Conservation (phyloP, 225 moss, liverwort and hornwort species). For the Bryum argenteum region DNA sequence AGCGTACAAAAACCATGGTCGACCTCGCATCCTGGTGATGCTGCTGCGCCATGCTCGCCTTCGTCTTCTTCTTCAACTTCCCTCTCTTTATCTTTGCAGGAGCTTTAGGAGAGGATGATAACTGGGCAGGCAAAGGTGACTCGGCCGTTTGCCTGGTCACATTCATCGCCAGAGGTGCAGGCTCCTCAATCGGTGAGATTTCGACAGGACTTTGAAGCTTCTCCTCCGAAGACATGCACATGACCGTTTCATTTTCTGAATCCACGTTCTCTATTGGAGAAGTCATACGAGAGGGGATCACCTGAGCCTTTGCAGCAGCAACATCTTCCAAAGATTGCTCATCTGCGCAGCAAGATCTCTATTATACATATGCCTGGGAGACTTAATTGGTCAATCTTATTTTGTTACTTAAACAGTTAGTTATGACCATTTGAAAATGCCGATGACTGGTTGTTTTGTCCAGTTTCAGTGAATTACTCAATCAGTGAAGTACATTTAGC, state of each 20-base stretch:
- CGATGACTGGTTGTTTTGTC: too few relatives aligned
- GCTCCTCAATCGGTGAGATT: neutral
- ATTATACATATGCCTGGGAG: too few relatives aligned
- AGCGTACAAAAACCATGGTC: constrained; percentile 27
- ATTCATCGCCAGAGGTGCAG: neutral
- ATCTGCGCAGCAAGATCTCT: neutral
- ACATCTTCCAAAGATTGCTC: neutral
- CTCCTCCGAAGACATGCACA: neutral
- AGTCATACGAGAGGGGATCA: neutral
- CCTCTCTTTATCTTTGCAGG: too few relatives aligned
- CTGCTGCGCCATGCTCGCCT: constrained; percentile 7
- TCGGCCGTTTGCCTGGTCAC: neutral
- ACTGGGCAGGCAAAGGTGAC: neutral
- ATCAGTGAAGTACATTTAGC: too few relatives aligned
- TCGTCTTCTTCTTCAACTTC: constrained; percentile 25
- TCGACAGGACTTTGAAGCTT: neutral
- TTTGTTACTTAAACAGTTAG: too few relatives aligned
- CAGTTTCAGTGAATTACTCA: too few relatives aligned
- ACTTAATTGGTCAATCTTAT: too few relatives aligned
- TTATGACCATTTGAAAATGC: too few relatives aligned
- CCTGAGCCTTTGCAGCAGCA: neutral
- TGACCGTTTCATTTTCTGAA: neutral
- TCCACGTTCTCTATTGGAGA: neutral
- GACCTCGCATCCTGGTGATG: constrained; percentile 24
- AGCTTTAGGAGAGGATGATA: neutral